Base-by-base conservation (phyloP, 73 alveolate species). In the Urostyla sp. region DNA sequence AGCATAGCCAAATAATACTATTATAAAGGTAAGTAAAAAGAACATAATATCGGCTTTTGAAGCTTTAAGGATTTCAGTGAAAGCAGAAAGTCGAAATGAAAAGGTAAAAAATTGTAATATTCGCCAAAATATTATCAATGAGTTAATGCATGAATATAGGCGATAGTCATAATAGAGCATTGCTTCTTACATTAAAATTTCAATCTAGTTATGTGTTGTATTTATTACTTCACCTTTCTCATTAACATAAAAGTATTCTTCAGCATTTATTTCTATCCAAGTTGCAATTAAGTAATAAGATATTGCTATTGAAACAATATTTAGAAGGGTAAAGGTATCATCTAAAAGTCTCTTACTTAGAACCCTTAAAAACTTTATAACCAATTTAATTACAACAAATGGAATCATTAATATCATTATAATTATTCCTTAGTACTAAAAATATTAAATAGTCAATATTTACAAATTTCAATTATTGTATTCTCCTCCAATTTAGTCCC, bases 1-100 rank as follows among this genome's bases (percentile, higher is more conserved):
- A 16, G 87, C 79, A 59, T 55, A 88, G 0, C 95, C 95, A 35
- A 84, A 30, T 16, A 83, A 31, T 0, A 86, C 37, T 13, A 82
- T 53, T 13, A 88, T 27, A 40, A 88, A 52, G 90, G 84, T 84
- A 16, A 88, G 48, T 45, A 77, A 38, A 44, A 88, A 88, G 84
- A 82, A 88, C 6, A 60, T 11, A 16, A 84, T 80, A 60, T 88
- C 95, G 53, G 55, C 51, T 44, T 26, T 38, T 1, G 95, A 87
- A 0, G 82, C 46, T 23, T 46, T 20, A 10, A 88, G 26, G 7
- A 83, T 73, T 59, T 69, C 86, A 0, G 66, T 53, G 36, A 83
- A 73, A 21, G 76, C 74, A 15, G 91, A 83, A 4, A 63, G 50
- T 63, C 44, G 37, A 40, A 18, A 50, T 8, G 85, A 63, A 63